Base-by-base conservation (phyloP, 306 rosid species). In the Vicia sativa region DNA sequence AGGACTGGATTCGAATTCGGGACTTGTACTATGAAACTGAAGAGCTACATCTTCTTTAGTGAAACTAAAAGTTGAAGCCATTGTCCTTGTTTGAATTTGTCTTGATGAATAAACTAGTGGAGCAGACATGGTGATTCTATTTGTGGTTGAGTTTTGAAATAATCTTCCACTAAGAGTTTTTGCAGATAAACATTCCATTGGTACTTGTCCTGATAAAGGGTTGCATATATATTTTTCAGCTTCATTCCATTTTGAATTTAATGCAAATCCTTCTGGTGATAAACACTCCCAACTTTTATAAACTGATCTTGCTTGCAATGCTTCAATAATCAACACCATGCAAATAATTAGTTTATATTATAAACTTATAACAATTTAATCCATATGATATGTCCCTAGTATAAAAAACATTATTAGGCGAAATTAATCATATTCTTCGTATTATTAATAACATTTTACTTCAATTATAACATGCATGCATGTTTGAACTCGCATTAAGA, bases 151-250 rank as follows among this genome's bases (percentile, higher is more conserved):
- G 34, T 80, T 90, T 12, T 81, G 75, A 75, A 90, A 90, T 21
- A 90, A 93, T 78, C 95, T 88, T 74, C 90, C 96, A 71, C 95
- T 88, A 2, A 85, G 90, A 44, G 99, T 87, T 81, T 90, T 93
- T 44, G 97, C 86, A 41, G 99, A 93, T 62, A 93, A 76, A 88
- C 99, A 93, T 78, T 93, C 99, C 79, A 86, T 65, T 46, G 99
- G 99, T 23, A 93, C 85, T 19, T 93, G 90, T 35, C 99, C 99
- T 9, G 99, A 93, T 67, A 82, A 81, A 44, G 99, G 99, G 34
- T 93, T 93, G 86, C 97, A 82, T 68, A 93, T 93, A 55, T 90
- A 93, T 38, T 82, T 93, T 76, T 93, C 99, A 64, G 99, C 99
- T 66, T 93, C 99, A 59, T 85, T 88, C 99, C 99, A 93, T 77